Evolutionary conservation across 495 filamentous ascomycete species (phyloP).

Genomic region (Filosporella fistucella): DNA sequence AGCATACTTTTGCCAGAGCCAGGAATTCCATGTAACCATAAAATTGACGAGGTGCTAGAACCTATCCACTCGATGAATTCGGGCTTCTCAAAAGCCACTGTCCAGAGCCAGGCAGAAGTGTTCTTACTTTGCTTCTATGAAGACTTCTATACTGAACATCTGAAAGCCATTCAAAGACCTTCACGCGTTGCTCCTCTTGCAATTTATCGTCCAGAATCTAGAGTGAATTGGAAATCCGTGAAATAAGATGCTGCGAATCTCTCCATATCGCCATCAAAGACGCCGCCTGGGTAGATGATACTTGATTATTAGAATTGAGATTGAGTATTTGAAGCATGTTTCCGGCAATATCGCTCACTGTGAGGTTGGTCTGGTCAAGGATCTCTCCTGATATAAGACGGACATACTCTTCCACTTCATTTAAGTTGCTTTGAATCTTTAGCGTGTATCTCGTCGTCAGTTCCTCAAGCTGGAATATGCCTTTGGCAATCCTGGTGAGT

Average conservation of each 20-base stretch:
- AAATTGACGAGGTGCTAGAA: conserved; percentile 9
- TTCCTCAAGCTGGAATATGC: conserved; percentile 7
- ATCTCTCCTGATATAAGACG: conserved; percentile 3
- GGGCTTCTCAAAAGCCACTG: conserved; percentile 5
- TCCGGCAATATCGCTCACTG: background rate
- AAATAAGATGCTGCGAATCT: conserved; percentile 5
- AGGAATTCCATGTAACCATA: conserved; percentile 17
- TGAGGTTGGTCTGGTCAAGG: background rate
- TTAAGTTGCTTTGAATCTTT: background rate
- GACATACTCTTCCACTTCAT: conserved; percentile 1
- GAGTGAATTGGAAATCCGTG: conserved; percentile 14
- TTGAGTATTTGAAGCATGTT: background rate
- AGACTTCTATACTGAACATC: background rate
- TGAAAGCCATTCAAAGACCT: conserved; percentile 10
- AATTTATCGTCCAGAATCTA: conserved; percentile 19
- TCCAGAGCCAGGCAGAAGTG: conserved; percentile 1
- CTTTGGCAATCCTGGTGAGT: conserved; percentile 3
- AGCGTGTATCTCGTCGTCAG: background rate
- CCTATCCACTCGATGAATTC: conserved; percentile 7
- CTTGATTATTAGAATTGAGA: too few species aligned
- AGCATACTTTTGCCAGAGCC: conserved; percentile 11
- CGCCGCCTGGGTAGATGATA: too few species aligned
- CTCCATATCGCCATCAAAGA: background rate
- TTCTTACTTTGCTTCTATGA: conserved; percentile 2
- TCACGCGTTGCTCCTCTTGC: conserved; percentile 11